phyloP scores from a whole-genome alignment of 257 asterid genomes.

The Avicennia marina region DNA sequence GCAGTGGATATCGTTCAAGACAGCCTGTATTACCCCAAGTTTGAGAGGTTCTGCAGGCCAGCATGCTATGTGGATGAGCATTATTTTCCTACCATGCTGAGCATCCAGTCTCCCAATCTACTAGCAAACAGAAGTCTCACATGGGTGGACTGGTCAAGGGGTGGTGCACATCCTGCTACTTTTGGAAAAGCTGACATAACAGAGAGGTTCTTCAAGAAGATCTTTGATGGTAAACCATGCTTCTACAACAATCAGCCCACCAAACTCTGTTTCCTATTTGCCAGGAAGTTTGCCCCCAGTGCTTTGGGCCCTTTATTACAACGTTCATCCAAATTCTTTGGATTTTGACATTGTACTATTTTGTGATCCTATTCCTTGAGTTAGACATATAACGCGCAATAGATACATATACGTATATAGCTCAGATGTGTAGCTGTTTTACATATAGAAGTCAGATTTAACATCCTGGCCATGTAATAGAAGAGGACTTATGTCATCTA shows the following conservation, averaged over 20 bases:
- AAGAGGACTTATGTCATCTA: not conserved
- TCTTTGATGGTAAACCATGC: conserved; percentile 34
- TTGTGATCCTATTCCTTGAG: no score
- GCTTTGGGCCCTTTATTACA: conserved; percentile 59
- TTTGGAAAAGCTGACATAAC: conserved; percentile 58
- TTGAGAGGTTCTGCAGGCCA: conserved; percentile 41
- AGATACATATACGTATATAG: not conserved
- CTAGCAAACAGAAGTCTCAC: conserved; percentile 76
- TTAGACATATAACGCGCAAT: not conserved
- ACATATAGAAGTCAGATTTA: conserved; percentile 3
- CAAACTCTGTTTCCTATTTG: conserved; percentile 63
- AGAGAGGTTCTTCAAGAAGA: conserved; percentile 47
- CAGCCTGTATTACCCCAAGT: conserved; percentile 33
- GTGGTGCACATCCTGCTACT: conserved; percentile 90
- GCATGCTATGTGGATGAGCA: conserved; percentile 55
- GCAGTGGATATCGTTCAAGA: conserved; percentile 37
- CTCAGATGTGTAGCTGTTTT: not conserved
- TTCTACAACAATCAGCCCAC: conserved; percentile 66
- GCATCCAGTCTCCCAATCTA: conserved; percentile 51
- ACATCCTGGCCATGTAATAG: conserved; percentile 5
- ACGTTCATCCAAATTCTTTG: conserved; percentile 51
- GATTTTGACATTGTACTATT: conserved; percentile 33
- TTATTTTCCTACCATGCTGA: conserved; percentile 63
- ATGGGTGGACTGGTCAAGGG: conserved; percentile 94
- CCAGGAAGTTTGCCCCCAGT: conserved; percentile 77